A percentile compares a stretch with the other conserved stretches of the same genome.
Evolutionary conservation across 768 basidiomycete species (phyloP).

Genomic region (Guyanaporus albipodus): DNA sequence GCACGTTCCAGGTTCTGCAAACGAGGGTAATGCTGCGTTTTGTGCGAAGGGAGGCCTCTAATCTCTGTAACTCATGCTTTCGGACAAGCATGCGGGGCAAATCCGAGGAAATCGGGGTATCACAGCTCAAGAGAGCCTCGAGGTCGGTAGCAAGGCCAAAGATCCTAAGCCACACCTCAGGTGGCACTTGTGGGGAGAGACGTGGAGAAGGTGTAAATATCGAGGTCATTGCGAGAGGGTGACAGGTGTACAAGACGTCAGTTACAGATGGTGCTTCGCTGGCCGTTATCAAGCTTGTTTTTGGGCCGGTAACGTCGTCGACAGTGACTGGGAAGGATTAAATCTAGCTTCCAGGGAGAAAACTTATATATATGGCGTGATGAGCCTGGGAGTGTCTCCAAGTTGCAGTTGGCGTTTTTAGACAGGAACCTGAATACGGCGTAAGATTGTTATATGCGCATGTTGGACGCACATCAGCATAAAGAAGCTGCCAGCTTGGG

Average conservation of each 20-base stretch:
- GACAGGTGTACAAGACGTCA: not conserved
- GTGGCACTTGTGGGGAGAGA: slow-evolving; percentile 15
- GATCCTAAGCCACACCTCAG: slow-evolving; percentile 29
- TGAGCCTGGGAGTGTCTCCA: slow-evolving; percentile 14
- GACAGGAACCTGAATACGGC: not conserved
- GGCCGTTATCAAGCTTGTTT: not conserved
- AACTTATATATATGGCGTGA: slow-evolving; percentile 11
- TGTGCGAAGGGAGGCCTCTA: slow-evolving; percentile 23
- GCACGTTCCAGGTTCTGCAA: slow-evolving; percentile 22
- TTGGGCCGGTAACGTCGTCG: not conserved
- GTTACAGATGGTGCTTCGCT: not conserved
- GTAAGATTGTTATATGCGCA: not conserved
- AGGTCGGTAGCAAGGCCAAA: slow-evolving; percentile 20
- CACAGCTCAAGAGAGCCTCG: slow-evolving; percentile 10
- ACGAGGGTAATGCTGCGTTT: slow-evolving; percentile 23
- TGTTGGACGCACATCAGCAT: not conserved
- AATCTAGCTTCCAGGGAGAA: not conserved
- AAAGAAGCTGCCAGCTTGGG: not conserved
- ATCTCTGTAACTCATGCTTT: slow-evolving; percentile 9
- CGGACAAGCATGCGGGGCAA: slow-evolving; percentile 18
- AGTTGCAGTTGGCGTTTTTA: not conserved
- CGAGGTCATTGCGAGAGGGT: slow-evolving; percentile 10
- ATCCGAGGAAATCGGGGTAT: slow-evolving; percentile 9
- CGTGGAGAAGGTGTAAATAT: not conserved
- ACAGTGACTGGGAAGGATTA: slow-evolving; percentile 1